Base-by-base conservation (phyloP, 2,329 filamentous ascomycete genomes). In the Neofusicoccum laricinum region DNA sequence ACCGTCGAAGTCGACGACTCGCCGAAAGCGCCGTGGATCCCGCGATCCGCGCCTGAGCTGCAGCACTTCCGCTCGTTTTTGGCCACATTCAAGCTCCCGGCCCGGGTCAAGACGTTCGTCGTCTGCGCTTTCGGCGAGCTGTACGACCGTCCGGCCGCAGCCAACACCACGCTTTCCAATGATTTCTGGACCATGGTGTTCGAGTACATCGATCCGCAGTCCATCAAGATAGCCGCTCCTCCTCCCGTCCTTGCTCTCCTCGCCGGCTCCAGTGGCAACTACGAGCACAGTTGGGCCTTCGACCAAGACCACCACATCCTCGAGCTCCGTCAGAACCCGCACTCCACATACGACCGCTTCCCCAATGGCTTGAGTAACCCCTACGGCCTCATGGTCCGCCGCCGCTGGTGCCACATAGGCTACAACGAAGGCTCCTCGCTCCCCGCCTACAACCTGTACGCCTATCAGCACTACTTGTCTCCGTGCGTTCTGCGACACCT, bases 351-450 rank as follows among this genome's bases (percentile, higher is more conserved):
- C 3, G 40, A 41, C 30, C 19, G 25, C 14, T 30, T 17, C 15
- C 30, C 41, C 30, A 15, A 46, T 69, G 1, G 76, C 71, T 14
- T 19, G 15, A n/a, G 4, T 49, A 30, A 15, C 43, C 6, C 19
- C n/a, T 17, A 32, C 2, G n/a, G 34, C 25, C 75, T 92, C 0
- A 82, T 91, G 49, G 81, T 81, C 30, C 78, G 84, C n/a, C 82
- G 85, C 1, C 84, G 84, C 1, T 93, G 91, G 90, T 82, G 81
- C 0, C 82, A 84, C 17, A 70, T 92, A 0, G 78, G 85, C 1
- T 84, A 92, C 67, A 93, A 93, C 72, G 90, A 94, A 77, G 89
- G 90, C 8, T 91, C 89, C 0, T 91, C 87, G 4, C 83, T 90
- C n/a, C 83, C 83, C 64, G 88, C 86, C 5, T 93, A 91, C 76